Conservation (phyloP, 2,329 filamentous ascomycete genomes). For the Hansfordia pulvinata region DNA sequence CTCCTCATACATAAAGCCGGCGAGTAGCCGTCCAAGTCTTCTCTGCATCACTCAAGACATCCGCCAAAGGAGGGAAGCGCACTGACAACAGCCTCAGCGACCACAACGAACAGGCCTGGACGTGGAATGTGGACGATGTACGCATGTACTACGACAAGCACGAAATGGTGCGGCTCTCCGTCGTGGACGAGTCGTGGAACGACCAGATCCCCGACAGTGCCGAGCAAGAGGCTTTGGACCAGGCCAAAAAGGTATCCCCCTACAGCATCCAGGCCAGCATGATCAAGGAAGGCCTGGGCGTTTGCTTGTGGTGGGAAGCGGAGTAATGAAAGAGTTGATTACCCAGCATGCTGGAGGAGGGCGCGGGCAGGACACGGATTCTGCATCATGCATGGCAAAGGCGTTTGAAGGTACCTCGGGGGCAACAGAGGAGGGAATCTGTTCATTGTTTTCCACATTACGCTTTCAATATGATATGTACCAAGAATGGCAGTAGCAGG, state of each 20-base stretch:
- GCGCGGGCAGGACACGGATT: conserved; percentile 1
- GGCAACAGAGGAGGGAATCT: too few relatives aligned
- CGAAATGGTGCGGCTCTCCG: conserved; percentile 75
- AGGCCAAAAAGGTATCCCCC: conserved; percentile 47
- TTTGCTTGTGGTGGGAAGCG: conserved; percentile 55
- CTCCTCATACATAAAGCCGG: too few relatives aligned
- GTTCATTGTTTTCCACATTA: too few relatives aligned
- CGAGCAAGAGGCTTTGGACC: conserved; percentile 39
- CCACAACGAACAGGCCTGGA: conserved; percentile 65
- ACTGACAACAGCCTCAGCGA: conserved; percentile 34
- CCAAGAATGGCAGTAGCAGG: too few relatives aligned
- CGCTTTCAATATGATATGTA: too few relatives aligned
- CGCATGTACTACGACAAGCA: conserved; percentile 80
- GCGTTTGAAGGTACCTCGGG: too few relatives aligned
- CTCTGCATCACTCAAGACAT: too few relatives aligned
- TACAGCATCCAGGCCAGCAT: conserved; percentile 57
- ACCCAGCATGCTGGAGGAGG: conserved; percentile 6
- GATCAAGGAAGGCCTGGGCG: conserved; percentile 47
- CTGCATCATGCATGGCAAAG: conserved; percentile 4
- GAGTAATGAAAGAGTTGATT: too few relatives aligned
- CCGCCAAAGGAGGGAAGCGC: conserved; percentile 1
- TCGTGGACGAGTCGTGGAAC: conserved; percentile 81
- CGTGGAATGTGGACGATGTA: conserved; percentile 65
- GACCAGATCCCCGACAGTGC: conserved; percentile 67
- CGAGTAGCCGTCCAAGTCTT: too few relatives aligned